These are phyloP conservation scores for Lichtheimia ramosa DNA, from an alignment of 371 early-diverging fungal species.

Conservation along the genomic window DNA sequence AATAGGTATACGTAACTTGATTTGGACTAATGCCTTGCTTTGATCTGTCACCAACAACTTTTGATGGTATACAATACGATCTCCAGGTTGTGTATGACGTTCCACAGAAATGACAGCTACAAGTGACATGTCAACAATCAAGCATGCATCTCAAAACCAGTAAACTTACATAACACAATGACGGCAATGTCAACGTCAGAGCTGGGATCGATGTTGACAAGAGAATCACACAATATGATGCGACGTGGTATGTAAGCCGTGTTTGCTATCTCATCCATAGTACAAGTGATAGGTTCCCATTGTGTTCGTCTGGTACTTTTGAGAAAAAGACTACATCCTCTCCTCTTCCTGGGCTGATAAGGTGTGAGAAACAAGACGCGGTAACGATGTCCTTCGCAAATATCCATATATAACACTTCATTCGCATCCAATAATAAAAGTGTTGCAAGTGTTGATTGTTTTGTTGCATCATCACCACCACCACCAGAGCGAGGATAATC, in stretches of 20 bases:
- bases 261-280: constrained; percentile 12
- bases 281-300: constrained; percentile 34
- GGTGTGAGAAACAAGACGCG: constrained; percentile 36
- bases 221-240: constrained; percentile 32
- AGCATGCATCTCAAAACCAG: neutral
- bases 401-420: constrained; percentile 30
- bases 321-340: constrained; percentile 31
- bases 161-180: constrained; percentile 52
- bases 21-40: constrained; percentile 26
- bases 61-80: constrained; percentile 25
- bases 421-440: constrained; percentile 31
- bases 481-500: constrained; percentile 32
- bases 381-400: constrained; percentile 27
- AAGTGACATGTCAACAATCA: neutral
- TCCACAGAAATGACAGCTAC: constrained; percentile 15
- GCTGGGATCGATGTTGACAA: constrained; percentile 22
- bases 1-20: constrained; percentile 18
- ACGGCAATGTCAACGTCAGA: constrained; percentile 62
- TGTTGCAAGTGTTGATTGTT: constrained; percentile 15
- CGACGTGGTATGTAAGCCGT: constrained; percentile 46
- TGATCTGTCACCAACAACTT: constrained; percentile 32
- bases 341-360: constrained; percentile 34
- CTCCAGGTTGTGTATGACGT: constrained; percentile 9
- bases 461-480: neutral
- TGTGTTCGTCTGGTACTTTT: constrained; percentile 44